Conservation (phyloP, 305 asterid species). For the Coffea humblotiana region DNA sequence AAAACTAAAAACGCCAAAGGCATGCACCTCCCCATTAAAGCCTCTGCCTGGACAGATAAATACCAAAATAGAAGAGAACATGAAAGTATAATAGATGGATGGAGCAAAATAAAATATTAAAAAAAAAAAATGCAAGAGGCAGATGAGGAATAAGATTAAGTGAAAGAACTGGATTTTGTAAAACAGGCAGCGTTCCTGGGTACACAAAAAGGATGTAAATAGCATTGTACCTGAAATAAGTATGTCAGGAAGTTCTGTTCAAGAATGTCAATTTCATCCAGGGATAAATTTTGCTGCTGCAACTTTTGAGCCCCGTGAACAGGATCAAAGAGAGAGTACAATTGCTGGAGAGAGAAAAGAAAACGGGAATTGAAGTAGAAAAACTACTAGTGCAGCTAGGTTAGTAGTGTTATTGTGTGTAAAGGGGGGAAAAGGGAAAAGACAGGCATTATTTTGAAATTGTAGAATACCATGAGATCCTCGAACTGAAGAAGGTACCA, state of each 20-base stretch:
- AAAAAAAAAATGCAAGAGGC: not conserved
- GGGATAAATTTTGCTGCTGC: constrained; percentile 82
- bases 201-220: not conserved
- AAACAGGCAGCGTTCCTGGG: not conserved
- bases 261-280: constrained; percentile 70
- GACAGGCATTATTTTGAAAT: not conserved
- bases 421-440: not conserved
- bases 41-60: not conserved
- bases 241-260: constrained; percentile 86
- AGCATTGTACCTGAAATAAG: constrained; percentile 67
- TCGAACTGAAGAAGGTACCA: constrained; percentile 97
- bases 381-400: not conserved
- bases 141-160: not conserved
- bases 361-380: not conserved
- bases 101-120: not conserved
- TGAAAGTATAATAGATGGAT: not conserved
- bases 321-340: constrained; percentile 95
- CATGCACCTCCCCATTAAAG: not conserved
- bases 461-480: constrained; percentile 82
- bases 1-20: not conserved
- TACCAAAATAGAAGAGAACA: not conserved
- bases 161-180: not conserved
- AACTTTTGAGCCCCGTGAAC: constrained; percentile 76
- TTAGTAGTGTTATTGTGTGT: not conserved
- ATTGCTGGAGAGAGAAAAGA: constrained; percentile 62